A percentile compares a stretch with the other conserved stretches of the same genome.
Conservation (phyloP, 2,329 filamentous ascomycete species). For the Ophiognomonia clavigignenti-juglandacearum region DNA sequence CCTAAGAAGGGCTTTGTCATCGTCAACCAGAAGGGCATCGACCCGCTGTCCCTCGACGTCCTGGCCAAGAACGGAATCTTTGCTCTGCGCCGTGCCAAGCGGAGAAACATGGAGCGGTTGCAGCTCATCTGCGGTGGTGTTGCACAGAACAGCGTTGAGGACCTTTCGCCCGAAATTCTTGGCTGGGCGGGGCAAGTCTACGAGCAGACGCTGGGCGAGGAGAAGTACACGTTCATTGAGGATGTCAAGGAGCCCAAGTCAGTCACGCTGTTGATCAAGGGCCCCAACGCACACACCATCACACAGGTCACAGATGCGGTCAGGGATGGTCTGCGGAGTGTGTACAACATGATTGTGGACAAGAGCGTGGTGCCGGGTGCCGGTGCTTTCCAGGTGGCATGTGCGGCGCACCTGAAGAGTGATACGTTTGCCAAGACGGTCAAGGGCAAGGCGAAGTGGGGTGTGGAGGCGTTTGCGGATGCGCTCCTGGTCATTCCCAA, state of each 20-base stretch:
- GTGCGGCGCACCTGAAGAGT: constrained; percentile 79
- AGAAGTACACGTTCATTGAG: constrained; percentile 98
- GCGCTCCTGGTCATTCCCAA: constrained; percentile 94
- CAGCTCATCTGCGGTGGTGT: constrained; percentile 90
- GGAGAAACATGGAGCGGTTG: constrained; percentile 97
- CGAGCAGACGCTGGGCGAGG: constrained; percentile 94
- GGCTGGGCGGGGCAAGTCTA: constrained; percentile 97
- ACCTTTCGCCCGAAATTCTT: constrained; percentile 79
- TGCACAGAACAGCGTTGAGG: constrained; percentile 94
- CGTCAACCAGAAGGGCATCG: constrained; percentile 99
- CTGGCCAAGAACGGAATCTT: constrained; percentile 98
- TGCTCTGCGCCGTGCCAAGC: constrained; percentile 88
- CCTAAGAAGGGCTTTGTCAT: constrained; percentile 94
- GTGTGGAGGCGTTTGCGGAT: constrained; percentile 91
- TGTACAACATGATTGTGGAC: constrained; percentile 99
- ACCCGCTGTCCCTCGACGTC: constrained; percentile 91
- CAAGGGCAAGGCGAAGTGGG: constrained; percentile 97
- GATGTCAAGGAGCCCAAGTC: constrained; percentile 99
- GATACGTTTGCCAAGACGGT: constrained; percentile 83
- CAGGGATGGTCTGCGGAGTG: constrained; percentile 86
- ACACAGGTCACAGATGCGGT: constrained; percentile 95
- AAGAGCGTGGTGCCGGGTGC: constrained; percentile 90
- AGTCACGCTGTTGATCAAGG: constrained; percentile 95
- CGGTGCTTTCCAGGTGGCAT: constrained; percentile 94
- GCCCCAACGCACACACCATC: constrained; percentile 94